These are phyloP conservation scores for Pseudocercospora macadamiae DNA, from an alignment of 2,329 filamentous ascomycete species.

Conservation along the genomic window DNA sequence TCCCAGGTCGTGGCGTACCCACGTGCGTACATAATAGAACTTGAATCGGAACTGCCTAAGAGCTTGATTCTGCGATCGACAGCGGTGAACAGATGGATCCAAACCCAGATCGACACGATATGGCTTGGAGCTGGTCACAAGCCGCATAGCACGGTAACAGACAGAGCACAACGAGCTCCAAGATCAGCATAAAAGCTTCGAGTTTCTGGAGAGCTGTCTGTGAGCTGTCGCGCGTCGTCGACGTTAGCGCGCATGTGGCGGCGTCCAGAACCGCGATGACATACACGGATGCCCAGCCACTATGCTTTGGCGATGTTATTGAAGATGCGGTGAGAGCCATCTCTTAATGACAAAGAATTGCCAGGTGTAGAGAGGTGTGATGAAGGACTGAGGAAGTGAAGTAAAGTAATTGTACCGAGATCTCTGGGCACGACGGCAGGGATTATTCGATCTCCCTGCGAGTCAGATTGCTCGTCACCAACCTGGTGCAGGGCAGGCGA, in stretches of 20 bases:
- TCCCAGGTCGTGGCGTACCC: neutral
- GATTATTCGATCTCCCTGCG: neutral
- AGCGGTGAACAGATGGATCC: neutral
- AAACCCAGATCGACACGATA: neutral
- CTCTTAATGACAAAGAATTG: too few relatives aligned
- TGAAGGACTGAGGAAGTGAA: neutral
- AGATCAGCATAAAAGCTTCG: neutral
- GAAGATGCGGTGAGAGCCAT: too few relatives aligned
- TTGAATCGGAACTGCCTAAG: constrained; percentile 1
- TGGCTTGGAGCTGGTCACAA: neutral
- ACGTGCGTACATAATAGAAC: constrained; percentile 8
- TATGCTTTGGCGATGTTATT: too few relatives aligned
- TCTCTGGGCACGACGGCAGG: neutral
- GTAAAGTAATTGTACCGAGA: neutral
- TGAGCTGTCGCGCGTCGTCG: neutral
- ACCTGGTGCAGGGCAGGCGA: too few relatives aligned
- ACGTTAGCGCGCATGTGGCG: neutral
- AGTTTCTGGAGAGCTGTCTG: neutral
- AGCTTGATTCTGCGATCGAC: neutral
- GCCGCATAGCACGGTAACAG: neutral
- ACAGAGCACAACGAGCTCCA: neutral
- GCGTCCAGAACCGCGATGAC: neutral
- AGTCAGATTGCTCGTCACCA: neutral
- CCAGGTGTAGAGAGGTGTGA: neutral
- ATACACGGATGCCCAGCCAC: too few relatives aligned